phyloP scores from a whole-genome alignment of 495 filamentous ascomycete genomes.

The Articulospora tetracladia region DNA sequence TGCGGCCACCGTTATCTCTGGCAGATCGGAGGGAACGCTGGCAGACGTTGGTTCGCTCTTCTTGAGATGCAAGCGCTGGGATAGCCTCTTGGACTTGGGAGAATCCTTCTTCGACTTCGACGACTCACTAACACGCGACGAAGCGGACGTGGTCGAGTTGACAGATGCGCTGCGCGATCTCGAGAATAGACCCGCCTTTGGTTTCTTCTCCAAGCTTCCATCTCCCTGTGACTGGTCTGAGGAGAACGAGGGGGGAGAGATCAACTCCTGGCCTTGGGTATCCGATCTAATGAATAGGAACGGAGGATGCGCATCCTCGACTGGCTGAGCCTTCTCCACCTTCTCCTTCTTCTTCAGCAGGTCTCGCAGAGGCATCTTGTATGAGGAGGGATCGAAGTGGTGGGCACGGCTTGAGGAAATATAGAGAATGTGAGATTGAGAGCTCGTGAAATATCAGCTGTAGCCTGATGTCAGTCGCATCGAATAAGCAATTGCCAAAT shows the following conservation, averaged over 20 bases:
- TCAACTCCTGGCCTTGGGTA: slow-evolving; percentile 73
- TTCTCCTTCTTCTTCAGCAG: slow-evolving; percentile 28
- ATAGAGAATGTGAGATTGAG: not conserved
- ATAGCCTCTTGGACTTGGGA: slow-evolving; percentile 46
- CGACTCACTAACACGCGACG: slow-evolving; percentile 33
- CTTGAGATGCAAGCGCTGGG: slow-evolving; percentile 66
- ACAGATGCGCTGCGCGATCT: slow-evolving; percentile 39
- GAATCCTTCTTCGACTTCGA: slow-evolving; percentile 14
- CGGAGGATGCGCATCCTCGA: slow-evolving; percentile 52
- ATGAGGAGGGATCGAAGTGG: not conserved
- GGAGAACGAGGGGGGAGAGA: slow-evolving; percentile 53
- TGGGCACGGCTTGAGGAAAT: not conserved
- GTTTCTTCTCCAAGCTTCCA: slow-evolving; percentile 21
- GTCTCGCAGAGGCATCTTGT: slow-evolving; percentile 23
- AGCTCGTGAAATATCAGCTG: not conserved
- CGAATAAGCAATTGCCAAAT: slow-evolving; percentile 12
- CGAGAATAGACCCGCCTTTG: slow-evolving; percentile 36
- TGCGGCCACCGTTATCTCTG: slow-evolving; percentile 52
- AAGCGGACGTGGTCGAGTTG: slow-evolving; percentile 33
- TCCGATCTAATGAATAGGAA: slow-evolving; percentile 85
- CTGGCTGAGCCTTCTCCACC: not conserved
- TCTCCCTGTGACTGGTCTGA: slow-evolving; percentile 15
- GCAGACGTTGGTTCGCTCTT: slow-evolving; percentile 55
- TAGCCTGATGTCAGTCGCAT: not conserved
- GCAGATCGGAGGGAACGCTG: slow-evolving; percentile 75